Percentiles rank a stretch among this genome's conserved stretches.
phyloP scores from a whole-genome alignment of 1,284 basidiomycete genomes.

The Veloboletus limbatus region DNA sequence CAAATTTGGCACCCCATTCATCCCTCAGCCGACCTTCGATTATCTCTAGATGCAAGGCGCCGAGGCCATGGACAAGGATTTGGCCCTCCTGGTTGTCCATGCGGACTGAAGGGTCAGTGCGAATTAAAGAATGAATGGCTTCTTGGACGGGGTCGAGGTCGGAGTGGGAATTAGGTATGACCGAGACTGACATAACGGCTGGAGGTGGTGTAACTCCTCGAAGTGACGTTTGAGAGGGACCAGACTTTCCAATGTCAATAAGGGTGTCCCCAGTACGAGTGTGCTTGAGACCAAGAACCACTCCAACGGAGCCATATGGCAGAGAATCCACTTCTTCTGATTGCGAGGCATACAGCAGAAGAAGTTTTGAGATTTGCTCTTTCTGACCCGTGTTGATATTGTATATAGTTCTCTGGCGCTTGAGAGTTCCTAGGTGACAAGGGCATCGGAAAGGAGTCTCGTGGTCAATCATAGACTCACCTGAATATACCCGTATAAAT shows the following conservation, averaged over 20 bases:
- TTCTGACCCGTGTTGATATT: slow-evolving; percentile 69
- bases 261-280: slow-evolving; percentile 90
- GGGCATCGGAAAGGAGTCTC: slow-evolving; percentile 2
- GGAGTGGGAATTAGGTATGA: slow-evolving; percentile 79
- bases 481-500: slow-evolving; percentile 86
- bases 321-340: slow-evolving; percentile 80
- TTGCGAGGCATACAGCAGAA: slow-evolving; percentile 78
- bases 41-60: slow-evolving; percentile 85
- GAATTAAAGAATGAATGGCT: slow-evolving; percentile 71
- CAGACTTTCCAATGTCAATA: slow-evolving; percentile 42
- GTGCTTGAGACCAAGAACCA: slow-evolving; percentile 77
- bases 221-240: slow-evolving; percentile 40
- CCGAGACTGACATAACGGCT: slow-evolving; percentile 74
- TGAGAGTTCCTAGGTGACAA: slow-evolving; percentile 55
- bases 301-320: slow-evolving; percentile 81
- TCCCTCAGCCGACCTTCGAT: slow-evolving; percentile 74
- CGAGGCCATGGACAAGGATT: slow-evolving; percentile 79
- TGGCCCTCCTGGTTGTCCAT: slow-evolving; percentile 80
- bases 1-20: slow-evolving; percentile 78
- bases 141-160: slow-evolving; percentile 76
- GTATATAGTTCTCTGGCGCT: slow-evolving; percentile 58
- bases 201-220: slow-evolving; percentile 72
- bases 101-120: slow-evolving; percentile 84
- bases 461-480: slow-evolving; percentile 37
- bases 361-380: slow-evolving; percentile 75